Base-by-base conservation (phyloP, 2,329 filamentous ascomycete species). In the Nectriaceae sp. region DNA sequence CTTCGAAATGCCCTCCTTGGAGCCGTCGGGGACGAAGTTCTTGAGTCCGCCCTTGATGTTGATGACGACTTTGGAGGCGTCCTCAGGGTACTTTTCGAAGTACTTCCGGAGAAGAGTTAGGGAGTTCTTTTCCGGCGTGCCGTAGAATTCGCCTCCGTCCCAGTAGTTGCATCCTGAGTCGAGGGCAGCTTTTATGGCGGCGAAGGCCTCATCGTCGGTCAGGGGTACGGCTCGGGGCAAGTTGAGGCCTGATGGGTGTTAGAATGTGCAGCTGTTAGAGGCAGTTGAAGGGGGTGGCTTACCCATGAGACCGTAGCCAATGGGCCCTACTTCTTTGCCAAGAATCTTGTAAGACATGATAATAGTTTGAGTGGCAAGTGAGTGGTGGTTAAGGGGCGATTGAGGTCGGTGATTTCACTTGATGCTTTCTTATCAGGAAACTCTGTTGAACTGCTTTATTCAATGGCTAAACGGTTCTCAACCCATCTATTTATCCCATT, bases 81-180 rank as follows among this genome's bases (percentile, higher is more conserved):
- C 79, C 50, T 82, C 77, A 1, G 84, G 83, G 61, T 85, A 77
- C 53, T 75, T 72, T 26, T 72, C 73, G 59, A 87, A 83, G 66
- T 86, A 87, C 19, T 75, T 70, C 45, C 78, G 73, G n/a, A 87
- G 65, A 21, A 87, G 70, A 41, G 77, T 73, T 44, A 82, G 77
- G 46, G 68, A 72, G 68, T 85, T 83, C 57, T 71, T 70, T 13
- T 76, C 70, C 2, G 75, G 74, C 1, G 71, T 66, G 21, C 84
- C 84, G 65, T 87, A 88, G 61, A 85, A 76, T 59, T 85, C 79
- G 54, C 77, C 82, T 21, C 71, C 81, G 56, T 85, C 83, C 77
- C 82, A 83, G 49, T 74, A 73, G 47, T 60, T 56, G 42, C 67
- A 69, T 45, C 73, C 70, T 4, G 60, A 54, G 8, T 64, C 60